Base-by-base conservation (phyloP, 495 filamentous ascomycete genomes). In the Mycothermus thermophilus region DNA sequence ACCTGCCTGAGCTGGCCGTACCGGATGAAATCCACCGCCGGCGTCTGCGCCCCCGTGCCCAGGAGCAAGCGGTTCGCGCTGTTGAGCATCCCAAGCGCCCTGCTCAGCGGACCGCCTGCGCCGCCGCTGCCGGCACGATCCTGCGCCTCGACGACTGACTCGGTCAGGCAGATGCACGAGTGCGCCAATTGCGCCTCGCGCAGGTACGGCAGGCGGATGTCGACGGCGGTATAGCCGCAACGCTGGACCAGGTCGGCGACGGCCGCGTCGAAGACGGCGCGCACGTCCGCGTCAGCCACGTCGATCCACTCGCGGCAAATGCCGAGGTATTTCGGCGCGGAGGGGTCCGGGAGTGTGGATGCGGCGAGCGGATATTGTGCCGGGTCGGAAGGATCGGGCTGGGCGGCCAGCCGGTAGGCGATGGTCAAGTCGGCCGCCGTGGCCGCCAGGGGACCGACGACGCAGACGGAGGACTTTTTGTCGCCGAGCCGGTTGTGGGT, bases 361-460 rank as follows among this genome's bases (percentile, higher is more conserved):
- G 52, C 30, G 31, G 56, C 55, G 30, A 67, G 55, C 15, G 51
- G 50, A 32, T 39, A 43, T 20, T 64, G 62, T 4, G 51, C 39
- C 2, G 47, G 50, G 41, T 64, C 58, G 19, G 48, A 30, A 0
- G 77, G 77, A 32, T 92, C 71, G 0, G 86, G 82, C 7, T 67
- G 62, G 7, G 82, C 66, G 71, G 90, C 62, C 46, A 79, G 51
- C 16, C 79, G 72, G 52, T 92, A 96, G 7, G 81, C 77, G 29
- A 85, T 68, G 38, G 79, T 74, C n/a, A 96, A 69, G 47, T 94
- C 88, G 16, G 74, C 64, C 48, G 83, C 84, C 32, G 67, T 88
- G 15, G 72, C 57, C 1, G 83, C 77, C 46, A 95, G 68, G 10
- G 88, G 88, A 0, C 87, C 88, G 17, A 69, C 48, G 2, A 88